phyloP scores from a whole-genome alignment of 2,329 filamentous ascomycete genomes.

The Diaporthe sp. region DNA sequence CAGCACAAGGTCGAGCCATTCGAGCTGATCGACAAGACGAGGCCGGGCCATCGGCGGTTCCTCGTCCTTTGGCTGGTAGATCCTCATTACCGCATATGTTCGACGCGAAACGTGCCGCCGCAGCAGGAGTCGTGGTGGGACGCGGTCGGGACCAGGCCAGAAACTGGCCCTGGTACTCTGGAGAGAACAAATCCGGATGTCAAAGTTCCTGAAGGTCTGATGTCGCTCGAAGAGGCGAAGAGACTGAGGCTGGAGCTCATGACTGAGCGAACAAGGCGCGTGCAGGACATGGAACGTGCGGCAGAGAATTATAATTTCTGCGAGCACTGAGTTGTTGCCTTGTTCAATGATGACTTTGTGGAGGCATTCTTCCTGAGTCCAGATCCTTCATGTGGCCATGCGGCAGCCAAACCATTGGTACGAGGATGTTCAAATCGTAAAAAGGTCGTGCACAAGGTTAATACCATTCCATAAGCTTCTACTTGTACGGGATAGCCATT shows the following conservation, averaged over 20 bases:
- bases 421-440: not conserved
- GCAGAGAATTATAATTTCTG: constrained; percentile 30
- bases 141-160: constrained; percentile 26
- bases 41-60: constrained; percentile 66
- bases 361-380: too few species aligned
- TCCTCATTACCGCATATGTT: constrained; percentile 61
- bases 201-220: constrained; percentile 32
- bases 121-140: constrained; percentile 50
- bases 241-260: constrained; percentile 31
- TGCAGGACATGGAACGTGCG: not conserved
- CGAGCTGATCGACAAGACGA: constrained; percentile 57
- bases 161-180: not conserved
- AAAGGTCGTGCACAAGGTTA: not conserved
- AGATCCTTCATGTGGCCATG: too few species aligned
- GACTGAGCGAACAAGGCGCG: constrained; percentile 22
- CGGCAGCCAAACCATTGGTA: too few species aligned
- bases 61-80: constrained; percentile 70
- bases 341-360: not conserved
- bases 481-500: too few species aligned
- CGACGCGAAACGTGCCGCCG: constrained; percentile 51
- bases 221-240: constrained; percentile 34
- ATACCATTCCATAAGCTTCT: too few species aligned
- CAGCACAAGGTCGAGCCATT: constrained; percentile 65
- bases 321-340: constrained; percentile 27
- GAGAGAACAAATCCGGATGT: constrained; percentile 12